These are phyloP conservation scores for button mushroom (Agaricus bisporus) DNA, from an alignment of 768 basidiomycete genomes.

Conservation along the genomic window DNA sequence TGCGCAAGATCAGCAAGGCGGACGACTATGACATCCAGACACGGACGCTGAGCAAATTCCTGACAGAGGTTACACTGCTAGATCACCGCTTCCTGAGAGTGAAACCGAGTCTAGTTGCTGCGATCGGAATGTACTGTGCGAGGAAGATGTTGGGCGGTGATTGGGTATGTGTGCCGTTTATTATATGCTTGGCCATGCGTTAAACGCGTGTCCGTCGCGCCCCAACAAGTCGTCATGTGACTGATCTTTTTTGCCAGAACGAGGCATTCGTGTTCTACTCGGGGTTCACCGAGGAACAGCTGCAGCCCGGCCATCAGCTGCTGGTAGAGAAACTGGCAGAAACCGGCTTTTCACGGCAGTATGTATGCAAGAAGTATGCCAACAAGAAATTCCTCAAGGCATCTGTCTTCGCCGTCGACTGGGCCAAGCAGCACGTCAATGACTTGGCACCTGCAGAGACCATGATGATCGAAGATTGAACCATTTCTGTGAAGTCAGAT, in stretches of 20 bases:
- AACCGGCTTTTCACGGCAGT: constrained; percentile 71
- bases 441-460: constrained; percentile 30
- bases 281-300: constrained; percentile 83
- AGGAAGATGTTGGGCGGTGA: constrained; percentile 90
- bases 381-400: constrained; percentile 98
- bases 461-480: constrained; percentile 42
- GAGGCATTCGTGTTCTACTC: constrained; percentile 92
- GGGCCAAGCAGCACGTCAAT: constrained; percentile 51
- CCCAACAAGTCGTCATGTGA: constrained; percentile 25
- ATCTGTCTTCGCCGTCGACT: constrained; percentile 68
- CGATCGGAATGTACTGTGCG: constrained; percentile 96
- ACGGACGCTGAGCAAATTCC: constrained; percentile 93
- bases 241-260: constrained; percentile 49
- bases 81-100: constrained; percentile 90
- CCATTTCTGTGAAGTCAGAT: constrained; percentile 2
- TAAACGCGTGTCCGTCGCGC: constrained; percentile 13
- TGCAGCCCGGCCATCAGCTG: constrained; percentile 73
- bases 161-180: constrained; percentile 69
- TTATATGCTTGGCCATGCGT: constrained; percentile 13
- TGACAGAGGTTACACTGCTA: constrained; percentile 92
- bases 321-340: constrained; percentile 82
- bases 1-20: constrained; percentile 96
- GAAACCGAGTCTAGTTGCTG: constrained; percentile 91
- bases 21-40: constrained; percentile 99
- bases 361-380: constrained; percentile 94